phyloP scores from a whole-genome alignment of 2,329 filamentous ascomycete species.

The Graphilbum fragrans region DNA sequence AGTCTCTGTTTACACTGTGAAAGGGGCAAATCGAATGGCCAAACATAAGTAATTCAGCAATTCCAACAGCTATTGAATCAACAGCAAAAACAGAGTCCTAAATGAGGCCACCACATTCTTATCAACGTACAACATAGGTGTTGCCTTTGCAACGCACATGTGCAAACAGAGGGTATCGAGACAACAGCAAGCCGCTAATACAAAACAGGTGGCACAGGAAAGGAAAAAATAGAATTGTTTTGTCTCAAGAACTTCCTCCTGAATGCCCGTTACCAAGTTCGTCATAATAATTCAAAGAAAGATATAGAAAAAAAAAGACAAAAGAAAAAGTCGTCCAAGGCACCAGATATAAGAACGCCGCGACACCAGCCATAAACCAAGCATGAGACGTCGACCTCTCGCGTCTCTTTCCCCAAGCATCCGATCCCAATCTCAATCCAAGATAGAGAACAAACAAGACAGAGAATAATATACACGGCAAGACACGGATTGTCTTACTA shows the following conservation, averaged over 20 bases:
- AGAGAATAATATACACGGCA: conserved; percentile 1
- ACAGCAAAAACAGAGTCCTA: too few relatives aligned
- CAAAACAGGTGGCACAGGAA: too few relatives aligned
- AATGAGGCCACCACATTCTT: too few relatives aligned
- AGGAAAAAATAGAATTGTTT: background rate
- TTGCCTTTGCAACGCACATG: too few relatives aligned
- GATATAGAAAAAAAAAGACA: background rate
- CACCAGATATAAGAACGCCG: background rate
- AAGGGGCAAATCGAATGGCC: too few relatives aligned
- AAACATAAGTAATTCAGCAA: too few relatives aligned
- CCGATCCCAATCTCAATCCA: background rate
- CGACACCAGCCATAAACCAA: background rate
- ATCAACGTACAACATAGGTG: too few relatives aligned
- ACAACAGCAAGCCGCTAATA: too few relatives aligned
- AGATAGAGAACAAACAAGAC: background rate
- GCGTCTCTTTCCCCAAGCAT: background rate
- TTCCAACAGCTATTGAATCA: too few relatives aligned
- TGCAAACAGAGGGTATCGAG: too few relatives aligned
- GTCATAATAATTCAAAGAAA: background rate
- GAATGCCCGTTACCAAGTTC: background rate
- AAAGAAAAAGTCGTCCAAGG: background rate
- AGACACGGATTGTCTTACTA: background rate
- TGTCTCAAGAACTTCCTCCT: background rate
- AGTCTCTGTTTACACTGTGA: too few relatives aligned
- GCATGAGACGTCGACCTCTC: background rate